A percentile compares a stretch with the other conserved stretches of the same genome.
These are phyloP conservation scores for Pseudogymnoascus sp. DNA, from an alignment of 2,329 filamentous ascomycete species.

Conservation along the genomic window DNA sequence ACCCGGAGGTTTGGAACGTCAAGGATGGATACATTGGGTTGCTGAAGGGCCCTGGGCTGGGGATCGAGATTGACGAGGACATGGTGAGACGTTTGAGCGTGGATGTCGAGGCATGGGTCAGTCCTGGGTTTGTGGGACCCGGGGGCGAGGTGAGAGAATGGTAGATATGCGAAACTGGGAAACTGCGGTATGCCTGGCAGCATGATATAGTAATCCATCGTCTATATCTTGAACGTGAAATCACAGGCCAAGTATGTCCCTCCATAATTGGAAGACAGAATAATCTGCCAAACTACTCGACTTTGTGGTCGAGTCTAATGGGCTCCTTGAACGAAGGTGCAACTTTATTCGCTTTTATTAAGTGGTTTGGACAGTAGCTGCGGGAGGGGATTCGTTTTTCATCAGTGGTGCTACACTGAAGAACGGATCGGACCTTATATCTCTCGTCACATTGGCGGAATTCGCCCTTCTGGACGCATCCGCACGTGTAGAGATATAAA, in stretches of 20 bases:
- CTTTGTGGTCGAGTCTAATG: background rate
- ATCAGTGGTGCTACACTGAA: background rate
- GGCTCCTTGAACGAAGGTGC: background rate
- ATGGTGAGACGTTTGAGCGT: conserved; percentile 53
- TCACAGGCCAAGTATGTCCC: background rate
- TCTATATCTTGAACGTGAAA: background rate
- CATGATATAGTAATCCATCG: background rate
- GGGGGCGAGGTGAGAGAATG: conserved; percentile 63
- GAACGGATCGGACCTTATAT: background rate
- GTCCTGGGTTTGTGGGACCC: conserved; percentile 60
- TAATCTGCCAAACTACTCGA: background rate
- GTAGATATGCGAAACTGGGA: conserved; percentile 35
- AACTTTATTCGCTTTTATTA: background rate
- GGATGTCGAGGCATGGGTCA: conserved; percentile 57
- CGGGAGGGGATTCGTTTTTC: background rate
- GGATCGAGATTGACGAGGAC: conserved; percentile 67
- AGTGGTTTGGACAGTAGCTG: background rate
- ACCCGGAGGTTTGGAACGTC: conserved; percentile 59
- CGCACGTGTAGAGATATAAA: background rate
- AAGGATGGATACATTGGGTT: conserved; percentile 59
- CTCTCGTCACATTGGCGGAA: background rate
- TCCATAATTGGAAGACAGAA: background rate
- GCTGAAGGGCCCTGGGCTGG: conserved; percentile 54
- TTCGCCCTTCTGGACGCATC: background rate
- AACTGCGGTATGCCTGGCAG: background rate